Conservation (phyloP, 257 asterid species). For the Przewalskia tangutica region DNA sequence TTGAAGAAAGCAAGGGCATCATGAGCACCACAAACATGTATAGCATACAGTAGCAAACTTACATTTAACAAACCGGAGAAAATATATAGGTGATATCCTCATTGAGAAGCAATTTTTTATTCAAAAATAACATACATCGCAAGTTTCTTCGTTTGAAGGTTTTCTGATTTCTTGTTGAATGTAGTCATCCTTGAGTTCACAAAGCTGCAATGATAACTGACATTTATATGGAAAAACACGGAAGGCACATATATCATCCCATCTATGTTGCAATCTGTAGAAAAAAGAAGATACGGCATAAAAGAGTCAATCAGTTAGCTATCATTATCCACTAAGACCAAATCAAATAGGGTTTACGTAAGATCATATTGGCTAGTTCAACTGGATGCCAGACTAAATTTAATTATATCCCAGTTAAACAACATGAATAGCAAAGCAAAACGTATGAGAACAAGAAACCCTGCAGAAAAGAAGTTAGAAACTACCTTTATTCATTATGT, state of each 20-base stretch:
- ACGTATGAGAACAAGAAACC: background rate
- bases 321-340: background rate
- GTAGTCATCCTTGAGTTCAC: constrained; percentile 76
- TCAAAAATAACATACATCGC: constrained; percentile 49
- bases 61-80: background rate
- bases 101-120: constrained; percentile 1
- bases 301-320: background rate
- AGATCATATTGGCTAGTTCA: background rate
- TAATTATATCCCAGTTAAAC: background rate
- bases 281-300: constrained; percentile 9
- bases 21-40: constrained; percentile 1
- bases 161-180: constrained; percentile 86
- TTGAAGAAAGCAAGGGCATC: background rate
- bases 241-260: constrained; percentile 86
- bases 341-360: background rate
- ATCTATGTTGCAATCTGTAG: constrained; percentile 47
- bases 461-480: background rate
- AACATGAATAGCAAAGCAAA: background rate
- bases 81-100: background rate
- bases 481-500: background rate
- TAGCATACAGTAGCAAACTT: background rate
- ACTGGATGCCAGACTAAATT: background rate
- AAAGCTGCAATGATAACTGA: constrained; percentile 54
- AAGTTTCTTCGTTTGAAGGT: constrained; percentile 41
- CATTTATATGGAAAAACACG: constrained; percentile 63